phyloP scores from a whole-genome alignment of 2,329 filamentous ascomycete species.

The Botrytis paeoniae region DNA sequence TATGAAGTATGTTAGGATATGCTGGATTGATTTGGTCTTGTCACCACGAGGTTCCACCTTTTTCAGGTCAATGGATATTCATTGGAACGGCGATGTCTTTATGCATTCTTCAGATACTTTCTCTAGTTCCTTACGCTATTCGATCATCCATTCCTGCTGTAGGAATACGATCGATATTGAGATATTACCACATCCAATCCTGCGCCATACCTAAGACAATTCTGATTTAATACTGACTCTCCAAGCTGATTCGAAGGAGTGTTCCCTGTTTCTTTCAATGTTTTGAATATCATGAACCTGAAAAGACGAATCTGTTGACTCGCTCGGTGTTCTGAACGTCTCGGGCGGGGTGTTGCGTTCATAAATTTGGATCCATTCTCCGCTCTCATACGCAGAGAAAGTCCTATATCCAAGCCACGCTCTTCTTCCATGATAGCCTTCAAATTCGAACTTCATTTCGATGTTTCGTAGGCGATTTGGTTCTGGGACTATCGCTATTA shows the following conservation, averaged over 20 bases:
- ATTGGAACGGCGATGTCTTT: not conserved
- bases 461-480: not conserved
- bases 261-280: not conserved
- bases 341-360: not conserved
- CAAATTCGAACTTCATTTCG: slow-evolving; percentile 13
- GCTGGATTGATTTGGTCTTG: not conserved
- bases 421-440: not conserved
- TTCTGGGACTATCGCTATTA: not conserved
- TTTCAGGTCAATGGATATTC: not conserved
- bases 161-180: not conserved
- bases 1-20: not conserved
- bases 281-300: not conserved
- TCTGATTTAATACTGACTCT: slow-evolving; percentile 2
- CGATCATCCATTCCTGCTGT: not conserved
- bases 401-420: slow-evolving; percentile 9
- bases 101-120: not conserved
- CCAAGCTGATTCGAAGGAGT: not conserved
- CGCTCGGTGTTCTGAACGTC: not conserved
- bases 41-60: not conserved
- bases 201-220: not conserved
- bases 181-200: too few species aligned
- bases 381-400: not conserved
- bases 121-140: too few species aligned
- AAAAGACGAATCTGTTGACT: not conserved
- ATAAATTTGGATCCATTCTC: slow-evolving; percentile 12